Base-by-base conservation (phyloP, 1,284 basidiomycete genomes). In the Coriolopsis trogii region DNA sequence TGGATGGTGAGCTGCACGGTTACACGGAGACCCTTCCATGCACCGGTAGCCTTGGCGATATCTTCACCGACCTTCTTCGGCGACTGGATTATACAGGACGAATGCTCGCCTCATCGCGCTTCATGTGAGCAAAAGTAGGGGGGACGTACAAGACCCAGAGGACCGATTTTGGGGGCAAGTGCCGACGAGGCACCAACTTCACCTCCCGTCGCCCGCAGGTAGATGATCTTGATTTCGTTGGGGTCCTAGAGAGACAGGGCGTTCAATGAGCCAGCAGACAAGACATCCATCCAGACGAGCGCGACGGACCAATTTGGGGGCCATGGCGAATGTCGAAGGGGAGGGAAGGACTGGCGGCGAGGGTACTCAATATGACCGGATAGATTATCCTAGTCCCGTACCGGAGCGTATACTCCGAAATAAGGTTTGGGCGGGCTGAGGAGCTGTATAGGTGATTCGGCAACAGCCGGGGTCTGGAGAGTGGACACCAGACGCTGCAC, bases 31-130 rank as follows among this genome's bases (percentile, higher is more conserved):
- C 97, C 97, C 80, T 99, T 99, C 97, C 97, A 99, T 74, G 90
- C 90, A 55, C 89, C 86, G 59, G 97, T 98, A 58, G 97, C 96
- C 79, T 99, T 99, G 70, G 97, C 97, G 71, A 99, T 99, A 80
- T 99, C 97, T 92, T 99, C 97, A 80, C 97, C 97, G 78, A 99
- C 95, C 84, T 99, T 99, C 85, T 99, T 99, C 71, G 97, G 96
- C 55, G 97, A 98, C 95, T 98, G 8, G 24, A 50, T 18, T 26
- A 48, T n/a, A n/a, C 21, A 50, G 38, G 40, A 26, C 30, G 42
- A 43, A 50, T 58, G 33, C 45, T n/a, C n/a, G n/a, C n/a, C n/a
- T n/a, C n/a, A n/a, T n/a, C n/a, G n/a, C n/a, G n/a, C n/a, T n/a
- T n/a, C n/a, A n/a, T n/a, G n/a, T n/a, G n/a, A n/a, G n/a, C n/a